Conservation (phyloP, 495 filamentous ascomycete genomes). For the Tuber microsphaerosporum region DNA sequence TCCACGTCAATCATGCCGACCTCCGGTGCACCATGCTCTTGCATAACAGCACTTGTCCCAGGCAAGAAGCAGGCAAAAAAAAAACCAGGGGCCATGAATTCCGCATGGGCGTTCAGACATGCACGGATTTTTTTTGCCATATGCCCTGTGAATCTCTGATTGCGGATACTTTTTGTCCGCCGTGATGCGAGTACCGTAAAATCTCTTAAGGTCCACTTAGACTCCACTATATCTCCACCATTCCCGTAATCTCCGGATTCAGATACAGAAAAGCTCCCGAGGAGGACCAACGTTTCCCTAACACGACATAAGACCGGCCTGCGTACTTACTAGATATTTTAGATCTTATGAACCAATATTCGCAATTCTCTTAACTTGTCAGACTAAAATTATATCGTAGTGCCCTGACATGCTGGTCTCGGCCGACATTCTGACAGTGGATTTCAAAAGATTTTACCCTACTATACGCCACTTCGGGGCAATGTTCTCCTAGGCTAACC, state of each 20-base stretch:
- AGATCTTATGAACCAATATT: neutral
- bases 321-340: neutral
- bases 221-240: neutral
- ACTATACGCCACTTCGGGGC: neutral
- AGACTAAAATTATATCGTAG: neutral
- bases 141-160: too few species aligned
- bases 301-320: neutral
- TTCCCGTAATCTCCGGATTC: neutral
- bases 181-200: neutral
- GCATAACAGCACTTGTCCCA: too few species aligned
- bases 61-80: too few species aligned
- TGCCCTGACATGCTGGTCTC: neutral
- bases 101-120: too few species aligned
- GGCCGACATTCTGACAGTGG: neutral
- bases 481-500: neutral
- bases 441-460: neutral
- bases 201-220: neutral
- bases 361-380: neutral
- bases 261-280: neutral
- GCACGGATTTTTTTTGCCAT: too few species aligned
- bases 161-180: too few species aligned
- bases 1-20: neutral
- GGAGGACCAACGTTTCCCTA: neutral
- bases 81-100: too few species aligned
- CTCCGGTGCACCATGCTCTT: too few species aligned